Conservation (phyloP, 179 eudicot species). For the Spinacia oleracea region DNA sequence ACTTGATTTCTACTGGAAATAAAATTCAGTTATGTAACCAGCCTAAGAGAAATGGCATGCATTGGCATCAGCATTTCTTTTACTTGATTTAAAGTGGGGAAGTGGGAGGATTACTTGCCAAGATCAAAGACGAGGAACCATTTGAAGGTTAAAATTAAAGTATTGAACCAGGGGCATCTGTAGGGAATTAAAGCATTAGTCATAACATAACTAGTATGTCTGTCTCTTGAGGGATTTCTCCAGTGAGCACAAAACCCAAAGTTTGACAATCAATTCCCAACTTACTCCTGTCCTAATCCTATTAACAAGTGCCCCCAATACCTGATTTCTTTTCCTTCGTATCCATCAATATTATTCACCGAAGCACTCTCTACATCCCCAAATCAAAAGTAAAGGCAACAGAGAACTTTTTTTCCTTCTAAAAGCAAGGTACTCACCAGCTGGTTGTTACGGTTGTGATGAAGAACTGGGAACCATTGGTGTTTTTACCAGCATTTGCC, state of each 20-base stretch:
- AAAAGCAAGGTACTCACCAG: conserved; percentile 52
- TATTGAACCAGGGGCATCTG: not conserved
- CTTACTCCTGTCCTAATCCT: not conserved
- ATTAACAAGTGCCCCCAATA: not conserved
- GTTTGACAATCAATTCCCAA: not conserved
- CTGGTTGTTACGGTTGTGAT: conserved; percentile 95
- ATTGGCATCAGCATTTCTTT: not conserved
- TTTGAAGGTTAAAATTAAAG: not conserved
- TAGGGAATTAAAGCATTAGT: not conserved
- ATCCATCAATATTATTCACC: not conserved
- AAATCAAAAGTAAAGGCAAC: not conserved
- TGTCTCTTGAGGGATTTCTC: not conserved
- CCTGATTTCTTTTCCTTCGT: not conserved
- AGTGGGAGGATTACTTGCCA: not conserved
- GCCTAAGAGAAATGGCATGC: not conserved
- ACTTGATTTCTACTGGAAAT: not conserved
- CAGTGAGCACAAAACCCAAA: not conserved
- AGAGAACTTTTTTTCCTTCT: not conserved
- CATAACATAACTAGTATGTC: not conserved
- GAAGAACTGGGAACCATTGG: conserved; percentile 98
- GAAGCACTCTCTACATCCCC: not conserved
- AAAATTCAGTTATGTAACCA: not conserved
- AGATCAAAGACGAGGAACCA: not conserved
- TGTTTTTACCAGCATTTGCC: conserved; percentile 95
- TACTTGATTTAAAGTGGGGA: not conserved